These are phyloP conservation scores for Daldinia vernicosa DNA, from an alignment of 495 filamentous ascomycete genomes.

Conservation along the genomic window DNA sequence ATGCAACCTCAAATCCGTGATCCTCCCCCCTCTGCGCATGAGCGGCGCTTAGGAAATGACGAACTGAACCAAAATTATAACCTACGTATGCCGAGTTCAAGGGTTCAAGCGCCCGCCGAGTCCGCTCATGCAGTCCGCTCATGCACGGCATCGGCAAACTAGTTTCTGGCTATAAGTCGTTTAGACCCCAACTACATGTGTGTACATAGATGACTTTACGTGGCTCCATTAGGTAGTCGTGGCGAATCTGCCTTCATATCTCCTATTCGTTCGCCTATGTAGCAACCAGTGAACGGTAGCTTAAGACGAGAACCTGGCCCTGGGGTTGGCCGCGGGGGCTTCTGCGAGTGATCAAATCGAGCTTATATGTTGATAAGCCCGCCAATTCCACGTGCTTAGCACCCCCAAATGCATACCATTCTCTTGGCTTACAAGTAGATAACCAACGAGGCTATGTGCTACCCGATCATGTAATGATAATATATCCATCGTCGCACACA, in stretches of 20 bases:
- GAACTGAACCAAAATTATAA: conserved; percentile 6
- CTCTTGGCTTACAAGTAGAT: neutral
- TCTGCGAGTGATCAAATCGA: conserved; percentile 34
- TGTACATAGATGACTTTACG: conserved; percentile 17
- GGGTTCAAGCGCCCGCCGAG: conserved; percentile 13
- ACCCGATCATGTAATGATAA: conserved; percentile 13
- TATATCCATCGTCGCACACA: conserved; percentile 18
- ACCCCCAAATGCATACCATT: neutral
- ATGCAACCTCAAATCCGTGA: conserved; percentile 24
- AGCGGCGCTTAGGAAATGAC: conserved; percentile 39
- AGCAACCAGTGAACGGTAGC: neutral
- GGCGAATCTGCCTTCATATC: conserved; percentile 1
- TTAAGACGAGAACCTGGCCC: conserved; percentile 8
- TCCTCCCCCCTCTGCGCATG: conserved; percentile 19
- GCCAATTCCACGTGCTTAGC: conserved; percentile 34
- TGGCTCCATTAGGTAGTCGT: conserved; percentile 38
- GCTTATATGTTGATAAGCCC: conserved; percentile 28
- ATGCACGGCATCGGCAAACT: conserved; percentile 20
- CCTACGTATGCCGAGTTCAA: neutral
- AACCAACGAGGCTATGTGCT: conserved; percentile 4
- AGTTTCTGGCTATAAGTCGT: neutral
- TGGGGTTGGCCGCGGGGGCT: neutral
- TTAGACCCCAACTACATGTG: conserved; percentile 15
- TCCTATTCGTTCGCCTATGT: conserved; percentile 24
- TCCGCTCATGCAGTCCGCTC: conserved; percentile 19